Base-by-base conservation (phyloP, 305 asterid species). In the Solanum hybrid region DNA sequence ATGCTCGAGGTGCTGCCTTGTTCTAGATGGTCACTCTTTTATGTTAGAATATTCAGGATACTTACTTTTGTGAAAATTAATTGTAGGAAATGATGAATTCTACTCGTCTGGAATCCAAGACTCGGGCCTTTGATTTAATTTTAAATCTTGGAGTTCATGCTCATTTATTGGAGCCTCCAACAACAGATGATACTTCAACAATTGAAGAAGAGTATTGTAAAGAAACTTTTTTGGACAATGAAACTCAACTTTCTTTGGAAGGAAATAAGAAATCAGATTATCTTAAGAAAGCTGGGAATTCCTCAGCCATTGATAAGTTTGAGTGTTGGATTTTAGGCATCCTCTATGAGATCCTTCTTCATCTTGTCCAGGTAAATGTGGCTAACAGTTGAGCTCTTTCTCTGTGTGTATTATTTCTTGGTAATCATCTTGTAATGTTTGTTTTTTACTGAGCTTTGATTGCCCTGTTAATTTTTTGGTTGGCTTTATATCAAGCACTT, bases 111-210 rank as follows among this genome's bases (percentile, higher is more conserved):
- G 95, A 92, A 92, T 96, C 99, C 90, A 98, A 95, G 90, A 88
- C 96, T 90, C 95, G 98, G 90, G 99, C 98, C 90, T 98, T 98
- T 93, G 99, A 98, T 95, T 92, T 98, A 91, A 94, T 98, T 89
- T 93, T 98, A 71, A 96, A 98, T 93, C 99, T 98, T 71, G 99
- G 99, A 88, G 99, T 98, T 92, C 99, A 96, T 92, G 98, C 98
- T 20, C 99, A 98, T 93, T 91, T 98, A 69, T 93, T 98, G 95
- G 99, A 98, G 94, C 99, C 99, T 86, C 98, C 98, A 89, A 92
- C 93, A 69, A 93, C 95, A 85, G 98, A 96, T 93, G 97, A 91
- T 84, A 89, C 97, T 92, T 92, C 97, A 46, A 90, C 94, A 20
- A 92, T 95, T 90, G 99, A 93, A 89, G 99, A 96, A 87, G 98